Percentiles rank a stretch among this genome's conserved stretches.
Conservation (phyloP, 345 rosid species). For the Rhodomyrtus tomentosa region DNA sequence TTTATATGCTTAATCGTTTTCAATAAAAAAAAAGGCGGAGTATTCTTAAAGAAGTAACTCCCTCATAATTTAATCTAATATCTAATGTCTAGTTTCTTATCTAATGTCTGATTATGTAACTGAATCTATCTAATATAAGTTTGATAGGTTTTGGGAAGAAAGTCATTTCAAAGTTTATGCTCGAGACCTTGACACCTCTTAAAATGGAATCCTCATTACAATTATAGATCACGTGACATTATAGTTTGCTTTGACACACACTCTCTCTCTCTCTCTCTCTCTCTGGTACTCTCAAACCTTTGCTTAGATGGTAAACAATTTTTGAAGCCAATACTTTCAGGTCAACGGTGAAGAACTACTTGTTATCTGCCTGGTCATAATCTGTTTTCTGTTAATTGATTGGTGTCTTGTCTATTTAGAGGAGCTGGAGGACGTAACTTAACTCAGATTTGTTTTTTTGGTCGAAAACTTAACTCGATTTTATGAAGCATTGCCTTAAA, state of each 20-base stretch:
- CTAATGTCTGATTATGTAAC: neutral
- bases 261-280: neutral
- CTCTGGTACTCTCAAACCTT: neutral
- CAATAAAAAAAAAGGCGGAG: neutral
- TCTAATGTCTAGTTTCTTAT: neutral
- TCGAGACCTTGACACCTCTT: neutral
- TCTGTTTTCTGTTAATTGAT: neutral
- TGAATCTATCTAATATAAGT: neutral
- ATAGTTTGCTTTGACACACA: neutral
- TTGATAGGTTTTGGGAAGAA: neutral
- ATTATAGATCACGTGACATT: neutral
- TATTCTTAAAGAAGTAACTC: neutral
- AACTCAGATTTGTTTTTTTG: neutral
- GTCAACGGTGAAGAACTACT: neutral
- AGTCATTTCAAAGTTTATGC: neutral
- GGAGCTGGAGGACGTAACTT: too few relatives aligned
- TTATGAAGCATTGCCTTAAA: neutral
- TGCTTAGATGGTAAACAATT: neutral
- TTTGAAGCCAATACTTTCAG: neutral
- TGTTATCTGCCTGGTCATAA: neutral
- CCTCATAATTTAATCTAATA: neutral
- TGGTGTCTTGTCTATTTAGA: too few relatives aligned
- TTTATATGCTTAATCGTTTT: neutral
- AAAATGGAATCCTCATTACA: neutral
- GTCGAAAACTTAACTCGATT: neutral